Conservation (phyloP, 129 eudicot species). For the Flaveria trinervia region DNA sequence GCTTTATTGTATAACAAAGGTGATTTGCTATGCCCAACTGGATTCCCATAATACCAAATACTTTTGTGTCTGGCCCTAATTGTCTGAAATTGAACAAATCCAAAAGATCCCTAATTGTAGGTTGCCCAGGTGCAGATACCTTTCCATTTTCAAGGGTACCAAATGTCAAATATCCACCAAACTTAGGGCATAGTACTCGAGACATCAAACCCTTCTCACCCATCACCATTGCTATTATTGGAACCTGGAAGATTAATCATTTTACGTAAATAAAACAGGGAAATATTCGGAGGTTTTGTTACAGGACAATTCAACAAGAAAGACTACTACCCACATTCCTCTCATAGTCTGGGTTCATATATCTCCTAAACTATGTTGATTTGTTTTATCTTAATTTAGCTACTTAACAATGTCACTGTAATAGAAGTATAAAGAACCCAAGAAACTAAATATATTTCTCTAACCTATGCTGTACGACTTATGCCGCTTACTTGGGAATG, state of each 20-base stretch:
- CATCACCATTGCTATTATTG: conserved; percentile 96
- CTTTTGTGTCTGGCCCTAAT: conserved; percentile 78
- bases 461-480: conserved; percentile 35
- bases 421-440: neutral
- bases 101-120: conserved; percentile 74
- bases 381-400: neutral
- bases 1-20: conserved; percentile 77
- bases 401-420: neutral
- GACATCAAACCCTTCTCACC: conserved; percentile 94
- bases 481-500: conserved; percentile 85
- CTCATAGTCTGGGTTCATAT: neutral
- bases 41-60: conserved; percentile 88
- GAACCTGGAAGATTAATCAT: conserved; percentile 56
- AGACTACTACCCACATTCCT: neutral
- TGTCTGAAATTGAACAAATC: conserved; percentile 80
- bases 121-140: conserved; percentile 97
- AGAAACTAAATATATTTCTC: conserved; percentile 4
- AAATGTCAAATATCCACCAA: conserved; percentile 94
- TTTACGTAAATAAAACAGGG: neutral
- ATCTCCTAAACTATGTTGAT: neutral
- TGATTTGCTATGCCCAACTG: conserved; percentile 93
- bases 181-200: conserved; percentile 83
- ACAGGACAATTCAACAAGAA: neutral
- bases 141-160: conserved; percentile 75
- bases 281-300: neutral